Percentiles rank a stretch among this genome's conserved stretches.
phyloP scores from a whole-genome alignment of 768 basidiomycete species.

The Crucibulum laeve region DNA sequence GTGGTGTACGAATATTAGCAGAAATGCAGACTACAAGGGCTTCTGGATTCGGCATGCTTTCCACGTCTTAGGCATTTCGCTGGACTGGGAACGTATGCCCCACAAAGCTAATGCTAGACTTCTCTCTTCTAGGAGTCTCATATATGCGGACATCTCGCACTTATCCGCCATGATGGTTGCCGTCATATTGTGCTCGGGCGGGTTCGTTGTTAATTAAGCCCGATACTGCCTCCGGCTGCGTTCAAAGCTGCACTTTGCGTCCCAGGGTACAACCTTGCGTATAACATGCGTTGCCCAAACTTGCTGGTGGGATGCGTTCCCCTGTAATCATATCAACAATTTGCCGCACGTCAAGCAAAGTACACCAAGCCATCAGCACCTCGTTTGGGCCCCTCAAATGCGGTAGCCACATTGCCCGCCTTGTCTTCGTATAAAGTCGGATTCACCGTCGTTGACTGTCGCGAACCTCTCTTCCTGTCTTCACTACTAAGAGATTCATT shows the following conservation, averaged over 20 bases:
- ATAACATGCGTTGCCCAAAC: conserved; percentile 16
- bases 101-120: too few species aligned
- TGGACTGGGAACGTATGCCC: too few species aligned
- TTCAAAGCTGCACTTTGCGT: conserved; percentile 11
- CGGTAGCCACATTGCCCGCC: conserved; percentile 23
- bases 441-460: conserved; percentile 8
- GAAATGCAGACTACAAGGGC: not conserved
- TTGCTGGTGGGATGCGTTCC: conserved; percentile 19
- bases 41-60: not conserved
- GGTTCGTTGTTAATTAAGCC: conserved; percentile 13
- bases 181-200: not conserved
- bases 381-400: conserved; percentile 21
- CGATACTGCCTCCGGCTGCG: conserved; percentile 13
- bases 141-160: too few species aligned
- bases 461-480: too few species aligned
- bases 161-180: not conserved
- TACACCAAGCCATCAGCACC: conserved; percentile 22
- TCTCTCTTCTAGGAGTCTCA: too few species aligned
- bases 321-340: conserved; percentile 17
- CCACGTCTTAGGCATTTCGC: too few species aligned
- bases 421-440: conserved; percentile 17
- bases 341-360: conserved; percentile 17
- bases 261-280: conserved; percentile 15
- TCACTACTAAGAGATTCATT: too few species aligned
- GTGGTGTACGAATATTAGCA: not conserved